Evolutionary conservation across 805 yeast species (phyloP), one percentile per base, ranked within the genome.

Genomic region (Teunomyces barrocoloradensis): DNA sequence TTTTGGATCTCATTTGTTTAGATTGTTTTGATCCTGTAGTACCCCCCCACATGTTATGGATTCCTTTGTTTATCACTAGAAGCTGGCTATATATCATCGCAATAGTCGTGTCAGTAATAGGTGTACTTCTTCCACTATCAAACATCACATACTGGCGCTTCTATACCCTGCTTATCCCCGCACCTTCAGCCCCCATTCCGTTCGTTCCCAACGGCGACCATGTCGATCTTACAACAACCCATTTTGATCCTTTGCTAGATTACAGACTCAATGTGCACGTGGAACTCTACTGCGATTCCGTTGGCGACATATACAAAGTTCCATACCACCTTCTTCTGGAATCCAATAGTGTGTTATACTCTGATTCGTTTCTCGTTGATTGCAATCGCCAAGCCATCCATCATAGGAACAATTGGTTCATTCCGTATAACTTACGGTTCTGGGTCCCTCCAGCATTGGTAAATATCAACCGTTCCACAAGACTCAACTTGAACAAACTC

Each of bases 381-480:
- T 71, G 77, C 53, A 71, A 67, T 47, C 53, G 68, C 18, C 51
- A 66, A 7, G 52, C 48, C 42, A 51, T 68, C 20, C 65, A 67
- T 53, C 57, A 57, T 25, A 49, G 46, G 12, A 65, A 66, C 46
- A 73, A 73, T 53, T 36, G 48, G 51, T 45, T 63, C 27, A 53
- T 73, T 9, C 77, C 77, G 0, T 71, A 63, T 53, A 63, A 66
- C 47, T 56, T 69, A 37, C 57, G 68, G 43, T 61, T 59, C 48
- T 71, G 73, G 72, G 59, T 61, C 4, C 68, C 74, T 1, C 77
- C 77, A 0, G 34, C 60, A 0, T 34, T 66, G 23, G 62, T 63
- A 10, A 53, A 63, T 41, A 50, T 57, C 39, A 46, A 57, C 36
- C 54, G 52, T 33, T 47, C 47, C 27, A 49, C 52, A 10, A 44